These are phyloP conservation scores for Coelastrella sp. DNA, from an alignment of 139 green algal species.

Conservation along the genomic window DNA sequence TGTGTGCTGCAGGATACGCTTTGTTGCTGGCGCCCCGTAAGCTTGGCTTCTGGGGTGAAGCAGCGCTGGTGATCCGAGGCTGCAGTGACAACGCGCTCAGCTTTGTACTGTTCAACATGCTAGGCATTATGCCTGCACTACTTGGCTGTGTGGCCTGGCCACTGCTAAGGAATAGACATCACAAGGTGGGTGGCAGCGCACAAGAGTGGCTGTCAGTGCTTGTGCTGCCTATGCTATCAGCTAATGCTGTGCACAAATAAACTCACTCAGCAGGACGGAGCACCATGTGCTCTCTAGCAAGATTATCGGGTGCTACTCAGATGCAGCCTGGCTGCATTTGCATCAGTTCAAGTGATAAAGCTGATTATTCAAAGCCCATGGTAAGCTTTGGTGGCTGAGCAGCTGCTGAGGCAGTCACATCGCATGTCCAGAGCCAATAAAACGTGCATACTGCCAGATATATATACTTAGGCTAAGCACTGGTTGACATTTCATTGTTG, in stretches of 20 bases:
- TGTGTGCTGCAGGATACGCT: slow-evolving; percentile 6
- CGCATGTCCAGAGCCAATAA: neutral
- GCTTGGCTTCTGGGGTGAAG: slow-evolving; percentile 3
- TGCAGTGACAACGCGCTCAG: slow-evolving; percentile 21
- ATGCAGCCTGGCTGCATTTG: neutral
- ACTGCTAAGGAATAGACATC: neutral
- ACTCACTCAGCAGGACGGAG: too few species aligned
- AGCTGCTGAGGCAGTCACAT: too few species aligned
- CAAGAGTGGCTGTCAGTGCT: neutral
- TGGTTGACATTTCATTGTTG: neutral
- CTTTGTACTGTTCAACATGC: slow-evolving; percentile 36
- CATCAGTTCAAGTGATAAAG: neutral
- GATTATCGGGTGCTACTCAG: neutral
- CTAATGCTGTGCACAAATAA: too few species aligned
- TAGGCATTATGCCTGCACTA: slow-evolving; percentile 4
- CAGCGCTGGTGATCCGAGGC: neutral
- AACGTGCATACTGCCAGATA: neutral
- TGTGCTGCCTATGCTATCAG: too few species aligned
- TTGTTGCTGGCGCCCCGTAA: slow-evolving; percentile 8
- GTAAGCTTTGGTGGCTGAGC: too few species aligned
- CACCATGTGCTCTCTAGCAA: too few species aligned
- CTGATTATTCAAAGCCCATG: too few species aligned
- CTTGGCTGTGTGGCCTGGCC: slow-evolving; percentile 12
- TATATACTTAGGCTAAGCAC: too few species aligned
- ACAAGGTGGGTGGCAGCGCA: neutral